Evolutionary conservation across 163 green algal species (phyloP).

Genomic region (Trebouxia gelatinosa): DNA sequence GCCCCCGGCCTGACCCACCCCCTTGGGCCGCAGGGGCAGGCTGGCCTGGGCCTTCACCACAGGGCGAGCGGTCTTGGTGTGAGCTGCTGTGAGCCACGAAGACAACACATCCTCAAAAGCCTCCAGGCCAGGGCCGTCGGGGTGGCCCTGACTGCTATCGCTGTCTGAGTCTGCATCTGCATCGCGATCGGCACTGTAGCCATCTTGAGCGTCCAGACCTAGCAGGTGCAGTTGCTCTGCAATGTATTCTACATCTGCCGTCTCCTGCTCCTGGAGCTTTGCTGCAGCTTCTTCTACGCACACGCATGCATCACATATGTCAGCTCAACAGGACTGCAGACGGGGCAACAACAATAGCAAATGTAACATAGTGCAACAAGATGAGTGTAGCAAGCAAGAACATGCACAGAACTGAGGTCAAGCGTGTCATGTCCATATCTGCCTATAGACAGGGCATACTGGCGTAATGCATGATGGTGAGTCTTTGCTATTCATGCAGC

Average conservation of each 20-base stretch:
- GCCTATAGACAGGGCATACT: too few species aligned
- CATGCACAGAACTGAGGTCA: too few species aligned
- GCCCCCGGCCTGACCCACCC: not conserved
- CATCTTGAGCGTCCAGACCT: not conserved
- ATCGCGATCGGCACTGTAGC: not conserved
- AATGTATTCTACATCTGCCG: slow-evolving; percentile 17
- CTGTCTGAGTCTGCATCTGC: not conserved
- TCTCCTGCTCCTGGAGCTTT: not conserved
- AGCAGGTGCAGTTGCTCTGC: slow-evolving; percentile 19
- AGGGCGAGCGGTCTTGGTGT: slow-evolving; percentile 1
- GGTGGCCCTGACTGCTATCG: not conserved
- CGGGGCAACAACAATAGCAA: too few species aligned
- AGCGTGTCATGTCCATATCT: too few species aligned
- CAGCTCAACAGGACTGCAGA: too few species aligned
- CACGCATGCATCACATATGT: too few species aligned
- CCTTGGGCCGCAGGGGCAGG: not conserved
- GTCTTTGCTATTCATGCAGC: too few species aligned
- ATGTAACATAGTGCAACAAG: too few species aligned
- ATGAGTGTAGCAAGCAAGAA: too few species aligned
- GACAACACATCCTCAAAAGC: slow-evolving; percentile 37
- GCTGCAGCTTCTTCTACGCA: too few species aligned
- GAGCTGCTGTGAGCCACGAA: slow-evolving; percentile 4
- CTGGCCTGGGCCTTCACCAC: slow-evolving; percentile 19
- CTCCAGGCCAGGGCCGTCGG: slow-evolving; percentile 25
- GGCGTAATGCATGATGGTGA: too few species aligned